Conservation (phyloP, 1,284 basidiomycete genomes). For the Marasmius fiardii region DNA sequence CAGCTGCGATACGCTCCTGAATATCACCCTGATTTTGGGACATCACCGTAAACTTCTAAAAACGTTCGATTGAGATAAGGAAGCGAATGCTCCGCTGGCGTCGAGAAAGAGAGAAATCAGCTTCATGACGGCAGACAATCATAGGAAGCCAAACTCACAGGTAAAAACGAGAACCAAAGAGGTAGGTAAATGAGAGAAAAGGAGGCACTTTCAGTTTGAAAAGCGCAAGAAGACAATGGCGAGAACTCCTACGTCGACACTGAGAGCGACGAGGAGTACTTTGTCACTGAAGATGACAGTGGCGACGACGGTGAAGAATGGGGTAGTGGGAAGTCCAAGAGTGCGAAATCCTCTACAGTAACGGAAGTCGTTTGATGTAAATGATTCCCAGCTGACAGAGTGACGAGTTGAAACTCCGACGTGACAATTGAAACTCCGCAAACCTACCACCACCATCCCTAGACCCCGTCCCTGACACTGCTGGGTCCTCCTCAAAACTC, state of each 20-base stretch:
- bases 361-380: conserved; percentile 4
- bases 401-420: conserved; percentile 7
- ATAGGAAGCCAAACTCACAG: neutral
- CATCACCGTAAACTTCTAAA: conserved; percentile 39
- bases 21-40: conserved; percentile 83
- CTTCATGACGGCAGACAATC: neutral
- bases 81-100: neutral
- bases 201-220: neutral
- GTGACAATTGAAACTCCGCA: neutral
- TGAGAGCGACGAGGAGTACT: conserved; percentile 1
- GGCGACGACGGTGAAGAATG: conserved; percentile 10
- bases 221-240: neutral
- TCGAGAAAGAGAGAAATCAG: neutral
- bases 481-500: too few relatives aligned
- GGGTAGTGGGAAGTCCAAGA: conserved; percentile 9
- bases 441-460: neutral
- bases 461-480: too few relatives aligned
- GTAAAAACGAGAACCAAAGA: conserved; percentile 1
- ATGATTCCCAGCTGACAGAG: conserved; percentile 2
- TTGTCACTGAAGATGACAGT: neutral
- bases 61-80: neutral
- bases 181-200: neutral
- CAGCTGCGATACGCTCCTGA: conserved; percentile 93
- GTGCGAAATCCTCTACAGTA: conserved; percentile 10
- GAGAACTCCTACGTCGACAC: conserved; percentile 1